Evolutionary conservation across 768 basidiomycete species (phyloP).

Genomic region (Lanmaoa pseudosensibilis): DNA sequence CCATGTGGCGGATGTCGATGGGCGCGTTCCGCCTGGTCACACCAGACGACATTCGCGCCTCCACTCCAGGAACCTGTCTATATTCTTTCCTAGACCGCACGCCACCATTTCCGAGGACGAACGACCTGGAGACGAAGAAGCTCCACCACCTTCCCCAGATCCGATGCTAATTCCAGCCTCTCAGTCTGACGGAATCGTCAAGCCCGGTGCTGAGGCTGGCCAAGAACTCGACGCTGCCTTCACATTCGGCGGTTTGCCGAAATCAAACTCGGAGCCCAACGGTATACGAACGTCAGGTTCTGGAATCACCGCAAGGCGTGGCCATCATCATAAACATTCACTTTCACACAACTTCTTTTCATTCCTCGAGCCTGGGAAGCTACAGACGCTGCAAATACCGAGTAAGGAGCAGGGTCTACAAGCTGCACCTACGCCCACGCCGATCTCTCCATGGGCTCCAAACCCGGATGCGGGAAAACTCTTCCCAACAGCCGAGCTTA

Average conservation of each 20-base stretch:
- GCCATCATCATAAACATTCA: slow-evolving; percentile 93
- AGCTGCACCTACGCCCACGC: slow-evolving; percentile 58
- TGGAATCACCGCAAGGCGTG: slow-evolving; percentile 42
- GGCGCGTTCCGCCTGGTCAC: slow-evolving; percentile 25
- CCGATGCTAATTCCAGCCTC: slow-evolving; percentile 43
- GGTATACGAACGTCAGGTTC: slow-evolving; percentile 14
- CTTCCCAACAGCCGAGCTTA: slow-evolving; percentile 7
- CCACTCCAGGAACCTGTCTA: slow-evolving; percentile 88
- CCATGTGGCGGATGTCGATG: slow-evolving; percentile 14
- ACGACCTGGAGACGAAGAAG: slow-evolving; percentile 43
- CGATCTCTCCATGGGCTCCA: slow-evolving; percentile 68
- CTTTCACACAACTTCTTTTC: slow-evolving; percentile 95
- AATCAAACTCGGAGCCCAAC: slow-evolving; percentile 25
- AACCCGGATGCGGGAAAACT: slow-evolving; percentile 35
- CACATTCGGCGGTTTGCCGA: slow-evolving; percentile 58
- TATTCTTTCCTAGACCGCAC: slow-evolving; percentile 81
- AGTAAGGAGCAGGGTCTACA: slow-evolving; percentile 41
- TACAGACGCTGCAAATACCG: slow-evolving; percentile 5
- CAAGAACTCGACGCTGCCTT: slow-evolving; percentile 54
- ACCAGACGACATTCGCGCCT: slow-evolving; percentile 63
- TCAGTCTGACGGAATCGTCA: slow-evolving; percentile 31
- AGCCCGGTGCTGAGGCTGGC: slow-evolving; percentile 30
- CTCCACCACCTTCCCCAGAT: slow-evolving; percentile 48
- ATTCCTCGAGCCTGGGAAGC: slow-evolving; percentile 77
- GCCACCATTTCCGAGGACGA: slow-evolving; percentile 71